A percentile compares a stretch with the other conserved stretches of the same genome.
Evolutionary conservation across 2,329 filamentous ascomycete genomes (phyloP).

Genomic region (Botrytis fabae): DNA sequence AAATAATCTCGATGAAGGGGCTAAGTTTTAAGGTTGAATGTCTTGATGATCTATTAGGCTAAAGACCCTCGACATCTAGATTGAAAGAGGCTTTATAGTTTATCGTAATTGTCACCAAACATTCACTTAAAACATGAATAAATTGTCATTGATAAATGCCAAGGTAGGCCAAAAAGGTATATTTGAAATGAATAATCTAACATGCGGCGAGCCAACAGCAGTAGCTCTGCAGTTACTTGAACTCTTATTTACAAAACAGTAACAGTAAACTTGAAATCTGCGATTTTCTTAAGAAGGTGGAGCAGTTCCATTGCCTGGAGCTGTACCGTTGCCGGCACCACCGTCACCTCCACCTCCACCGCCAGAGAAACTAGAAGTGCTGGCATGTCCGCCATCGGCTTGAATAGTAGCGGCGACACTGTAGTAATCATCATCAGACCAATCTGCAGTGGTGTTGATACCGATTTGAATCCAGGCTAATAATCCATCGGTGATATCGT

Average conservation of each 20-base stretch:
- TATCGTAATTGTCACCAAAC: background rate
- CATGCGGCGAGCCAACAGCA: background rate
- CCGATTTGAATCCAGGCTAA: slow-evolving; percentile 52
- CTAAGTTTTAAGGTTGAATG: background rate
- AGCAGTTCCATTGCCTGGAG: background rate
- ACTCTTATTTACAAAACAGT: background rate
- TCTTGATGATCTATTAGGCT: too few species aligned
- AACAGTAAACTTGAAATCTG: background rate
- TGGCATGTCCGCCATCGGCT: background rate
- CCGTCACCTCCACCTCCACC: background rate
- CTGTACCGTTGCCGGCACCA: background rate
- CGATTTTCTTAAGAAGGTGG: background rate
- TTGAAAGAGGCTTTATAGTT: background rate
- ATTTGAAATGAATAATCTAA: background rate
- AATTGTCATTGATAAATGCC: background rate
- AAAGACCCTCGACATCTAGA: background rate
- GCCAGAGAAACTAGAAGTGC: background rate
- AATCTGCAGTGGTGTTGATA: slow-evolving; percentile 43
- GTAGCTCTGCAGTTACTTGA: background rate
- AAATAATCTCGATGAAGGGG: background rate
- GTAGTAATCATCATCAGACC: background rate
- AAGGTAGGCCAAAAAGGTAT: background rate
- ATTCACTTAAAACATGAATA: background rate
- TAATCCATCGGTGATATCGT: slow-evolving; percentile 49
- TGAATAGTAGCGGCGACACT: background rate